These are phyloP conservation scores for Mortierella hygrophila DNA, from an alignment of 192 early-diverging fungal genomes.

Conservation along the genomic window DNA sequence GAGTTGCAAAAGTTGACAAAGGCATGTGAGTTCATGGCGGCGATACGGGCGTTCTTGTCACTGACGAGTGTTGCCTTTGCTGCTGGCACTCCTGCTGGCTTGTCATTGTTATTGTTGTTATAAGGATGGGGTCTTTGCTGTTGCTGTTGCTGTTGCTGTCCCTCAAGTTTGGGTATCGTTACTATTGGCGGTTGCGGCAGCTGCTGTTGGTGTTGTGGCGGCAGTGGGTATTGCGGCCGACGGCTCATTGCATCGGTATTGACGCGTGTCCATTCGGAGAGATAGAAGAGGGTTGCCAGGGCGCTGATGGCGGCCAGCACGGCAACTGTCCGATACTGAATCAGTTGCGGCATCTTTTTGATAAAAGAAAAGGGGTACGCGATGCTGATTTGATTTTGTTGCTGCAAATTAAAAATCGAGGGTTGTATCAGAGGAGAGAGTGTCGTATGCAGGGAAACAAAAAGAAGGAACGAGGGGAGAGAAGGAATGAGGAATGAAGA, in stretches of 20 bases:
- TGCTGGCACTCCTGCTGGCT: not conserved
- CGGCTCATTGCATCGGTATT: not conserved
- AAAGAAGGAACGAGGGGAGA: not conserved
- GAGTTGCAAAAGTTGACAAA: constrained; percentile 28
- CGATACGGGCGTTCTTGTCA: constrained; percentile 27
- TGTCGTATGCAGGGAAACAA: not conserved
- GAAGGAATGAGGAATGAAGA: not conserved
- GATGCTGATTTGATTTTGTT: no score
- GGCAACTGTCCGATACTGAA: constrained; percentile 20
- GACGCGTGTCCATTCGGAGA: constrained; percentile 23
- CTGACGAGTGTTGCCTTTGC: not conserved
- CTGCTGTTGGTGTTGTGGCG: constrained; percentile 1
- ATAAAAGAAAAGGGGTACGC: not conserved
- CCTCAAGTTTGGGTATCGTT: not conserved
- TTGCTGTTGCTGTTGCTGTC: not conserved
- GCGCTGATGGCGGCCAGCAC: constrained; percentile 24
- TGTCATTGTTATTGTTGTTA: not conserved
- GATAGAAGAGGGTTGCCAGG: constrained; percentile 20
- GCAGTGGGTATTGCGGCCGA: not conserved
- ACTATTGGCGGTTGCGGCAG: not conserved
- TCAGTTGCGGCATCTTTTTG: constrained; percentile 6
- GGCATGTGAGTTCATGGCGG: constrained; percentile 15
- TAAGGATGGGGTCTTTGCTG: not conserved
- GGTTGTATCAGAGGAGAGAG: not conserved
- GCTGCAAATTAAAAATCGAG: not conserved